A percentile compares a stretch with the other conserved stretches of the same genome.
Evolutionary conservation across 192 early-diverging fungal genomes (phyloP).

Genomic region (Umbelopsis sp.): DNA sequence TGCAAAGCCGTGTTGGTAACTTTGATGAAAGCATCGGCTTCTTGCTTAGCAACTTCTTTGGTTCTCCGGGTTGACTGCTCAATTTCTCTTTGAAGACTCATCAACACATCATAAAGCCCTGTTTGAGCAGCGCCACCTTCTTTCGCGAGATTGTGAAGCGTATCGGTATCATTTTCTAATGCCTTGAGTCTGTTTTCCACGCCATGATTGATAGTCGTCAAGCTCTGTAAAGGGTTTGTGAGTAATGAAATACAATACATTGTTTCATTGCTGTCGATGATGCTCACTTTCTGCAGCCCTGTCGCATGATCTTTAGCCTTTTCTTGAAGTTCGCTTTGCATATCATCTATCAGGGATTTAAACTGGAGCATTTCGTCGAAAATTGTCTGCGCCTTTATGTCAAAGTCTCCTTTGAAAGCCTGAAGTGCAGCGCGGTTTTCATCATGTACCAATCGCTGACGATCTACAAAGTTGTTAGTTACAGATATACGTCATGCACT

Average conservation of each 20-base stretch:
- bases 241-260: too few relatives aligned
- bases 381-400: slow-evolving; percentile 24
- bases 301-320: slow-evolving; percentile 5
- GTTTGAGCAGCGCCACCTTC: slow-evolving; percentile 15
- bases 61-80: background rate
- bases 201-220: slow-evolving; percentile 26
- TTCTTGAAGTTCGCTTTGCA: slow-evolving; percentile 18
- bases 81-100: background rate
- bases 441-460: background rate
- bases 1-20: background rate
- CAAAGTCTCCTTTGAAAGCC: slow-evolving; percentile 30
- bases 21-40: background rate
- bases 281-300: slow-evolving; percentile 21
- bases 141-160: slow-evolving; percentile 8
- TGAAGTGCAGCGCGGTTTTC: slow-evolving; percentile 1
- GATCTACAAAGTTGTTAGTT: background rate
- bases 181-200: slow-evolving; percentile 40
- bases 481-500: too few relatives aligned
- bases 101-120: background rate
- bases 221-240: background rate
- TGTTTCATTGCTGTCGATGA: background rate
- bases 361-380: slow-evolving; percentile 23
- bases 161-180: background rate
- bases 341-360: slow-evolving; percentile 18
- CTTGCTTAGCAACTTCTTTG: background rate